A percentile compares a stretch with the other conserved stretches of the same genome.
Conservation (phyloP, 306 rosid species). For the Quercus wislizeni region DNA sequence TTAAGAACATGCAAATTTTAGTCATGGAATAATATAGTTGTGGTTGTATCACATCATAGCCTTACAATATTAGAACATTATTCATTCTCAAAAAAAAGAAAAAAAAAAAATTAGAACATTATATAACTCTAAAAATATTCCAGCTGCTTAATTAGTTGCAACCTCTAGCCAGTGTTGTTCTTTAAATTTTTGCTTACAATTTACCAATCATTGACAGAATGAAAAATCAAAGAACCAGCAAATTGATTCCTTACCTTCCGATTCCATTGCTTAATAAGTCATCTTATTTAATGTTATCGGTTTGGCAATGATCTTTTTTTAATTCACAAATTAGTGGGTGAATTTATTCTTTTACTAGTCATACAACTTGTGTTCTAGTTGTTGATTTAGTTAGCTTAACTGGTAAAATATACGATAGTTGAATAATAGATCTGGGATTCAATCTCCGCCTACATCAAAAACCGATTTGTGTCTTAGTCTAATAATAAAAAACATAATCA, state of each 20-base stretch:
- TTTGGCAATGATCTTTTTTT: neutral
- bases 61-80: neutral
- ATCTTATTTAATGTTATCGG: neutral
- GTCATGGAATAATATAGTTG: neutral
- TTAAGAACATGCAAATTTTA: neutral
- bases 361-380: too few species aligned
- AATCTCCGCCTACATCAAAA: accelerated
- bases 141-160: constrained; percentile 11
- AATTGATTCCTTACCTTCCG: constrained; percentile 40
- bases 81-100: too few species aligned
- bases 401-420: too few species aligned
- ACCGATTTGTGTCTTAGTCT: accelerated
- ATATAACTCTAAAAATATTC: neutral
- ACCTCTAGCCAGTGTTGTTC: neutral
- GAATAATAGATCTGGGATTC: accelerated
- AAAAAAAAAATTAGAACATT: too few species aligned
- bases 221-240: constrained; percentile 33
- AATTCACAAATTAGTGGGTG: neutral
- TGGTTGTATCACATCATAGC: constrained; percentile 9
- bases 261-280: neutral
- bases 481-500: too few species aligned
- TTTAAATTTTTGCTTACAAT: neutral
- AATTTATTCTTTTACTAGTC: neutral
- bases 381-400: too few species aligned
- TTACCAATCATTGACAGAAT: constrained; percentile 16